Evolutionary conservation across 169 alveolate species (phyloP), one percentile per base, ranked within the genome.

Genomic region (Perkinsus olseni): DNA sequence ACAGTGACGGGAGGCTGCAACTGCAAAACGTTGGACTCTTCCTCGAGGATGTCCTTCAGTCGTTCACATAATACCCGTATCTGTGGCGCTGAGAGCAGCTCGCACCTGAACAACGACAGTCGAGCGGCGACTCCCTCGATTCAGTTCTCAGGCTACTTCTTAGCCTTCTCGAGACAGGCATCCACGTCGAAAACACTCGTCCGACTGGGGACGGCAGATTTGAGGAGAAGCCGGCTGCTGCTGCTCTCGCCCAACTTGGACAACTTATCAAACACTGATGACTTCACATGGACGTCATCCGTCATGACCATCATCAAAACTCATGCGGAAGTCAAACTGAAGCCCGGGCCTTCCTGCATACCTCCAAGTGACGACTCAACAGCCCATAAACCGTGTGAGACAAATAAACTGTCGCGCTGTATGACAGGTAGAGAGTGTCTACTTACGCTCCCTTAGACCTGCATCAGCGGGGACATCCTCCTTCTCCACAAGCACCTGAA

Each of bases 1-100:
- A 98, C 97, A 20, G 98, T 96, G 1, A 97, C 98, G 48, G 99
- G 99, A 28, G 98, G 96, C 74, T 95, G 93, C 24, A 98, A 97
- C 39, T 96, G 96, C 48, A 95, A 96, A 91, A 97, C 98, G 94
- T 98, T 97, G 28, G 96, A 95, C 95, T 98, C 99, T 91, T 97
- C 94, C 74, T 93, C 92, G 48, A 97, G 94, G n/a, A 97, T 96
- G 95, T 97, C 98, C 91, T 96, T 96, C 38, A 97, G 97, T 74
- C 96, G 96, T 13, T 92, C 93, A 74, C 98, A 96, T 93, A 97
- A 24, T 28, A 62, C 82, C 31, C 82, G 82, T 21, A 62, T 62
- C 31, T 62, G 82, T 28, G 82, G 82, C 0, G 82, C 28, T 62
- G 82, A 62, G 8, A 62, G 82, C 31, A 62, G 82, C 82, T 62